Evolutionary conservation across 805 yeast species (phyloP).

Genomic region (Kluyveromyces dobzhanskii): DNA sequence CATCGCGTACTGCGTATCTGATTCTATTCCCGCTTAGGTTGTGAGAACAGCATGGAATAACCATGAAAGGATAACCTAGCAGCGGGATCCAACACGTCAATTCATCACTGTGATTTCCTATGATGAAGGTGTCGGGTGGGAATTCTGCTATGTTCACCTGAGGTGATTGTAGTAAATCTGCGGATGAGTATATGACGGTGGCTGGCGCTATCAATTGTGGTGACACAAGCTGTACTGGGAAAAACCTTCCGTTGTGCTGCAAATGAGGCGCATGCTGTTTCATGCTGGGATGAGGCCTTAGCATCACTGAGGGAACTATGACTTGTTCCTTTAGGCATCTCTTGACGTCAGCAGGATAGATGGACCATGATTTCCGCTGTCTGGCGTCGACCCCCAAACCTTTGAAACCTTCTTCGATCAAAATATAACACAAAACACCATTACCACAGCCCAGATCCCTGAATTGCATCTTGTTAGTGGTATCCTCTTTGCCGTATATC

Average conservation of each 20-base stretch:
- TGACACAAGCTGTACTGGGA: conserved; percentile 25
- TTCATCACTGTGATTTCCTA: conserved; percentile 95
- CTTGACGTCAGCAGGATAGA: conserved; percentile 61
- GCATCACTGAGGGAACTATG: conserved; percentile 65
- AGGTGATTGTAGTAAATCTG: conserved; percentile 40
- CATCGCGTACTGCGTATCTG: conserved; percentile 46
- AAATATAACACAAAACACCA: conserved; percentile 72
- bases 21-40: conserved; percentile 67
- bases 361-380: conserved; percentile 77
- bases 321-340: conserved; percentile 61
- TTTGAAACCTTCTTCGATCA: conserved; percentile 66
- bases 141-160: conserved; percentile 58
- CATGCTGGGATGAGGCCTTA: conserved; percentile 63
- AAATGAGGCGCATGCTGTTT: conserved; percentile 44
- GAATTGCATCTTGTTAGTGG: conserved; percentile 42
- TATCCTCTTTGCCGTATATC: conserved; percentile 32
- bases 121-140: conserved; percentile 64
- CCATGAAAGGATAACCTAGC: conserved; percentile 78
- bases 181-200: conserved; percentile 28
- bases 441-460: conserved; percentile 94
- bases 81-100: conserved; percentile 93
- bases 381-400: conserved; percentile 91
- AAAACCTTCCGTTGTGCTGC: conserved; percentile 50
- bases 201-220: conserved; percentile 35
- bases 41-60: conserved; percentile 94